Evolutionary conservation across 257 asterid species (phyloP), one percentile per base, ranked within the genome.

Genomic region (Przewalskia tangutica): DNA sequence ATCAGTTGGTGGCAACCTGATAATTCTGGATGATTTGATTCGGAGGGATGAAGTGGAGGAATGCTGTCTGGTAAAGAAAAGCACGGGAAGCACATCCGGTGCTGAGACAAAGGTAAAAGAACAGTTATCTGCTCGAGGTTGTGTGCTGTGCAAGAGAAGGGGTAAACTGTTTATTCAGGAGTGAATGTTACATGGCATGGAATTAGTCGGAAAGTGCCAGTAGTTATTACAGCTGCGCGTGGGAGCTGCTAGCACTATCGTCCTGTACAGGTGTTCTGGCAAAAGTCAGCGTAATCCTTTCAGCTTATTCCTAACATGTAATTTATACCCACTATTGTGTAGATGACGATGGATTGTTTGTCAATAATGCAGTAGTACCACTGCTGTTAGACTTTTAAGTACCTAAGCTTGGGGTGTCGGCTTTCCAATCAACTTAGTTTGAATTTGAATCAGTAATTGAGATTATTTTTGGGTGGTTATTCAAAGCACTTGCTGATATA

Each of bases 301-400:
- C 80, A 84, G 85, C 85, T 83, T 83, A 27, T 82, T 83, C 87
- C 71, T 81, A 82, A 82, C 84, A 83, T 90, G 95, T 90, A 89
- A 85, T 86, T 81, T 83, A n/a, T 77, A 46, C 62, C 6, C 59
- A 46, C 20, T 73, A 73, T 5, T 42, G 20, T 48, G 59, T 46
- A 12, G 60, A 48, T 10, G 11, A 12, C 23, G 7, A 73, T 73
- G 79, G 23, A 12, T 50, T 73, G 79, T 73, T 48, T 50, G 62
- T 73, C 58, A 73, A 50, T 50, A 73, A 73, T 73, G 23, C 46
- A 50, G 60, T 20, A 73, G 23, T 7, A 38, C 79, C 14, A 73
- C 79, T 73, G 44, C 79, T 48, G 58, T 12, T 18, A 20, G 58
- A 20, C n/a, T 5, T 20, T 20, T 50, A 73, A 62, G 79, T 23